phyloP scores from a whole-genome alignment of 129 eudicot genomes.

The Ambrosia artemisiifolia region DNA sequence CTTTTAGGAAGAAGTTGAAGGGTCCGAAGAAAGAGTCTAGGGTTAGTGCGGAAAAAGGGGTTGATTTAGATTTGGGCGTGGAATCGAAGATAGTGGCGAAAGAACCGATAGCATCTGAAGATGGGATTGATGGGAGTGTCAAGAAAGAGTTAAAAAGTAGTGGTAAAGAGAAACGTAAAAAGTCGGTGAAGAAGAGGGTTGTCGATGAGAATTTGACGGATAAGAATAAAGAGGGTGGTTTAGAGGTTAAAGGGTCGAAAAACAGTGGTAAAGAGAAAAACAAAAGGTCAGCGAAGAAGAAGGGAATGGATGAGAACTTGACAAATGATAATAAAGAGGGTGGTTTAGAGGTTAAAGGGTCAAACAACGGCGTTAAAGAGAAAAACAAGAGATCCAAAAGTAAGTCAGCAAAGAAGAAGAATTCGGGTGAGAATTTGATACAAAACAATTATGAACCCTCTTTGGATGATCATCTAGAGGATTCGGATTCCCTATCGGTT shows the following conservation, averaged over 20 bases:
- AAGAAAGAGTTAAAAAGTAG: constrained; percentile 21
- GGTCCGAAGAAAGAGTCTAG: constrained; percentile 67
- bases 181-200: constrained; percentile 19
- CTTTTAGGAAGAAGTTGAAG: constrained; percentile 79
- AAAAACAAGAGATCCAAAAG: constrained; percentile 20
- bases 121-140: constrained; percentile 24
- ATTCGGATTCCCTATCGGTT: constrained; percentile 73
- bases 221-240: constrained; percentile 23
- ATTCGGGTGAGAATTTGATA: not conserved
- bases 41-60: constrained; percentile 16
- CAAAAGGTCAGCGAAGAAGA: constrained; percentile 26
- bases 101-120: constrained; percentile 23
- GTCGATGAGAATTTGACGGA: constrained; percentile 18
- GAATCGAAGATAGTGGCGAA: constrained; percentile 18
- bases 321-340: constrained; percentile 23
- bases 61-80: constrained; percentile 29
- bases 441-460: constrained; percentile 1
- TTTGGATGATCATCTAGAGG: constrained; percentile 48
- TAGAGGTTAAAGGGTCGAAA: constrained; percentile 22
- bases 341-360: constrained; percentile 22
- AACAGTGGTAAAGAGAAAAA: constrained; percentile 33
- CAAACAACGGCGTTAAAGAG: constrained; percentile 25
- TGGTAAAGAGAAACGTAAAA: constrained; percentile 36
- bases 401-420: constrained; percentile 21
- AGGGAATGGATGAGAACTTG: constrained; percentile 12